Conservation (phyloP, 768 basidiomycete species). For the Hydnomerulius pinastri region DNA sequence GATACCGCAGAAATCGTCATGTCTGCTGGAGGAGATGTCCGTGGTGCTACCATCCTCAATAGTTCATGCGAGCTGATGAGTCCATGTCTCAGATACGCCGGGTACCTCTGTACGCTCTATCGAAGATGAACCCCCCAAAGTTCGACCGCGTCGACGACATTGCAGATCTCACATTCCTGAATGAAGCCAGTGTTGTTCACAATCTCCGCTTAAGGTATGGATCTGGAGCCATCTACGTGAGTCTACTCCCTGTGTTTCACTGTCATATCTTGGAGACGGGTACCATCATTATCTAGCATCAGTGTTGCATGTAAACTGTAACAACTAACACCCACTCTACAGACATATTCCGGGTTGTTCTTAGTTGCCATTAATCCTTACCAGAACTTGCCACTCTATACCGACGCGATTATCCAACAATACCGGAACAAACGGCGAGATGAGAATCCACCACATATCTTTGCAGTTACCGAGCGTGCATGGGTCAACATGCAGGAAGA, state of each 20-base stretch:
- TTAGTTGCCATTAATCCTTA: slow-evolving; percentile 99
- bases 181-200: slow-evolving; percentile 99
- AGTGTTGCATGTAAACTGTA: neutral
- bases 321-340: slow-evolving; percentile 15
- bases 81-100: slow-evolving; percentile 49
- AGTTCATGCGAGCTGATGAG: slow-evolving; percentile 1
- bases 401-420: slow-evolving; percentile 83
- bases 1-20: slow-evolving; percentile 84
- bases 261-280: neutral
- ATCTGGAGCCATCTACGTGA: slow-evolving; percentile 88
- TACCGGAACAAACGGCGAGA: slow-evolving; percentile 87
- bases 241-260: slow-evolving; percentile 31
- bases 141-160: slow-evolving; percentile 98
- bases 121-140: slow-evolving; percentile 98
- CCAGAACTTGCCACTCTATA: slow-evolving; percentile 87
- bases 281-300: slow-evolving; percentile 4
- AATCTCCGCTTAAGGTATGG: slow-evolving; percentile 92
- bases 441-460: slow-evolving; percentile 96
- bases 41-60: slow-evolving; percentile 15
- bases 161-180: slow-evolving; percentile 95
- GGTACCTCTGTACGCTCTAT: slow-evolving; percentile 78
- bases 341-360: slow-evolving; percentile 97
- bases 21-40: slow-evolving; percentile 81
- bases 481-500: slow-evolving; percentile 99
- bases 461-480: slow-evolving; percentile 94